These are phyloP conservation scores for Pelagomonas calceolata DNA, from an alignment of 108 stramenopile genomes.

Conservation along the genomic window DNA sequence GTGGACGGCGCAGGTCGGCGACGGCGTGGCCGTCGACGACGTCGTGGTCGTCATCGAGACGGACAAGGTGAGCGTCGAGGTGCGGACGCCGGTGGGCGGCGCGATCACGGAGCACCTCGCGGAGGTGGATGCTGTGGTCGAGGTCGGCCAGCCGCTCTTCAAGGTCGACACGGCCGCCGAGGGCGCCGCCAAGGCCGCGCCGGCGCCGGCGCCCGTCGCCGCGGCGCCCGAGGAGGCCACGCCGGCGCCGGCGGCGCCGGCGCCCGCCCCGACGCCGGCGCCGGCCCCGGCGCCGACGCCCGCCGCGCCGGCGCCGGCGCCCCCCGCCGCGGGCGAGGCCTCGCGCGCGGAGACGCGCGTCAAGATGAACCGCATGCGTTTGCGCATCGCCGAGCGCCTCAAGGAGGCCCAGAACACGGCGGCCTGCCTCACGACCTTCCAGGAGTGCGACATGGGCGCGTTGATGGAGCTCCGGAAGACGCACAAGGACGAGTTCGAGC, in stretches of 20 bases:
- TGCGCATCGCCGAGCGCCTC: slow-evolving; percentile 86
- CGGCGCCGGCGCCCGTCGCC: slow-evolving; percentile 12
- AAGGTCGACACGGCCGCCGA: slow-evolving; percentile 73
- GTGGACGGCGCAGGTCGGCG: slow-evolving; percentile 45
- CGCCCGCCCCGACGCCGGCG: slow-evolving; percentile 35
- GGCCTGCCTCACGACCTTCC: slow-evolving; percentile 99
- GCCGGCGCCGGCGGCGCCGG: slow-evolving; percentile 29
- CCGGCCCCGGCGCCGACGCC: slow-evolving; percentile 29
- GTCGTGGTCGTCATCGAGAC: slow-evolving; percentile 79
- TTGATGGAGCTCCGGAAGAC: slow-evolving; percentile 88
- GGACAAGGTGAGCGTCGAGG: slow-evolving; percentile 88
- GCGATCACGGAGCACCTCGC: slow-evolving; percentile 72
- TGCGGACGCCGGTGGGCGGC: slow-evolving; percentile 72
- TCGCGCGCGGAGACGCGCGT: slow-evolving; percentile 82
- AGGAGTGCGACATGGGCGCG: slow-evolving; percentile 94
- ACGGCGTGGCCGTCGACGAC: slow-evolving; percentile 33
- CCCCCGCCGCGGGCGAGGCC: slow-evolving; percentile 38
- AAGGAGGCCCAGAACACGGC: slow-evolving; percentile 98
- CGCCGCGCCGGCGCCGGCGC: slow-evolving; percentile 23
- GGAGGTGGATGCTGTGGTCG: slow-evolving; percentile 86
- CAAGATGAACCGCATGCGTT: slow-evolving; percentile 98
- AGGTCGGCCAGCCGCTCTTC: slow-evolving; percentile 79
- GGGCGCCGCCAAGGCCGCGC: slow-evolving; percentile 15
- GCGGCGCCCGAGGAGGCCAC: slow-evolving; percentile 29
- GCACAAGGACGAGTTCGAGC: slow-evolving; percentile 89